Percentiles rank a stretch among this genome's conserved stretches.
These are phyloP conservation scores for Starmerella ratchasimensis DNA, from an alignment of 805 yeast species.

Conservation along the genomic window DNA sequence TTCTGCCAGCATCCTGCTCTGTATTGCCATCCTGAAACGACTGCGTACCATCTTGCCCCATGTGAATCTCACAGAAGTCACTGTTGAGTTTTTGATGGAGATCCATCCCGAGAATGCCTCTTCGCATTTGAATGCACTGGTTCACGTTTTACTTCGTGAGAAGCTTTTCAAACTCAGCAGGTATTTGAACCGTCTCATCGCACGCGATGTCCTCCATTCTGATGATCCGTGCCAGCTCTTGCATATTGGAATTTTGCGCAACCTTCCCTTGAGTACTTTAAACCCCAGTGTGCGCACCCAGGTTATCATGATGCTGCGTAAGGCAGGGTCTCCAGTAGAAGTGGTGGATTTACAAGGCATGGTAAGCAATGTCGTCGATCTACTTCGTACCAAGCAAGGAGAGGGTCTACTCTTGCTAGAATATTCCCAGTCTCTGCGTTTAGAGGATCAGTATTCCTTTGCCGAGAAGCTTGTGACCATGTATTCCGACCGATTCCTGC, in stretches of 20 bases:
- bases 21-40: slow-evolving; percentile 15
- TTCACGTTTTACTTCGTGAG: slow-evolving; percentile 37
- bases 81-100: slow-evolving; percentile 16
- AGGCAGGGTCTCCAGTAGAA: neutral
- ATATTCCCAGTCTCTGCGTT: neutral
- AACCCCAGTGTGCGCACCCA: slow-evolving; percentile 14
- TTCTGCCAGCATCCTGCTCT: slow-evolving; percentile 9
- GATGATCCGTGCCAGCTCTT: slow-evolving; percentile 29
- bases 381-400: neutral
- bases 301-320: slow-evolving; percentile 13
- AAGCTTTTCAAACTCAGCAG: slow-evolving; percentile 45
- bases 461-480: slow-evolving; percentile 3
- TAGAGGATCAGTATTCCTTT: slow-evolving; percentile 4
- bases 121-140: slow-evolving; percentile 26
- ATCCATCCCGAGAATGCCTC: slow-evolving; percentile 9
- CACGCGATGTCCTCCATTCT: slow-evolving; percentile 69
- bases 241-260: slow-evolving; percentile 38
- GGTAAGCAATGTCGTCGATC: neutral
- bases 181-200: slow-evolving; percentile 66
- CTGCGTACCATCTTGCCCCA: neutral
- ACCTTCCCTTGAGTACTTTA: slow-evolving; percentile 22
- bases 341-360: neutral
- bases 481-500: neutral
- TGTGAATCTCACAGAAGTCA: neutral
- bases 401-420: neutral